Evolutionary conservation across 225 moss, liverwort and hornwort species (phyloP).

Genomic region (Physcomitrium patens): DNA sequence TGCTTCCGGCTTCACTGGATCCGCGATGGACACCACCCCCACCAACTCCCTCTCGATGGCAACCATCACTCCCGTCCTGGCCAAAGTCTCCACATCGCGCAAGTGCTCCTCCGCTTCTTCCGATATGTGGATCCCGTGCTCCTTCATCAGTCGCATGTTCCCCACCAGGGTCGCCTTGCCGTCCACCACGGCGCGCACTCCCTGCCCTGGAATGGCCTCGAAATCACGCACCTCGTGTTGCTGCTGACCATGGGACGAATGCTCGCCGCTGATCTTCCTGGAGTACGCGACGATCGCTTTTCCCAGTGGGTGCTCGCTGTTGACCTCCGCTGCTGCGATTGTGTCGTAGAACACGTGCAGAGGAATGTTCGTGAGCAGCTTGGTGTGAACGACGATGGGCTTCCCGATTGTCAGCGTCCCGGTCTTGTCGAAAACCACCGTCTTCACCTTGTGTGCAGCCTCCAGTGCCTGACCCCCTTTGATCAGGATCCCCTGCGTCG

Average conservation of each 20-base stretch:
- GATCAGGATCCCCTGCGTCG: constrained; percentile 94
- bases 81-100: constrained; percentile 65
- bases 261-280: constrained; percentile 46
- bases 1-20: constrained; percentile 95
- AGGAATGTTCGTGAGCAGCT: constrained; percentile 81
- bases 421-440: constrained; percentile 92
- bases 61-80: constrained; percentile 84
- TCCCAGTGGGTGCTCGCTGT: constrained; percentile 93
- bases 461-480: constrained; percentile 97
- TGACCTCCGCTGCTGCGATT: constrained; percentile 89
- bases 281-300: constrained; percentile 87
- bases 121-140: constrained; percentile 51
- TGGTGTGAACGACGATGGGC: constrained; percentile 88
- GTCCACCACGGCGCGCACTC: constrained; percentile 75
- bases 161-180: constrained; percentile 69
- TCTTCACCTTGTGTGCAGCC: constrained; percentile 93
- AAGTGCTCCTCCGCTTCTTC: constrained; percentile 67
- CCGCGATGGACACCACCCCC: constrained; percentile 81
- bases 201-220: constrained; percentile 79
- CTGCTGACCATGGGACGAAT: constrained; percentile 27
- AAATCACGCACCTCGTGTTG: constrained; percentile 59
- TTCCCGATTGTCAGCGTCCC: constrained; percentile 92
- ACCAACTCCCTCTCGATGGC: constrained; percentile 67
- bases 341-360: constrained; percentile 78
- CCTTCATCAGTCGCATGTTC: constrained; percentile 71